These are phyloP conservation scores for Apostasia ramifera DNA, from an alignment of 106 monocot species.

Conservation along the genomic window DNA sequence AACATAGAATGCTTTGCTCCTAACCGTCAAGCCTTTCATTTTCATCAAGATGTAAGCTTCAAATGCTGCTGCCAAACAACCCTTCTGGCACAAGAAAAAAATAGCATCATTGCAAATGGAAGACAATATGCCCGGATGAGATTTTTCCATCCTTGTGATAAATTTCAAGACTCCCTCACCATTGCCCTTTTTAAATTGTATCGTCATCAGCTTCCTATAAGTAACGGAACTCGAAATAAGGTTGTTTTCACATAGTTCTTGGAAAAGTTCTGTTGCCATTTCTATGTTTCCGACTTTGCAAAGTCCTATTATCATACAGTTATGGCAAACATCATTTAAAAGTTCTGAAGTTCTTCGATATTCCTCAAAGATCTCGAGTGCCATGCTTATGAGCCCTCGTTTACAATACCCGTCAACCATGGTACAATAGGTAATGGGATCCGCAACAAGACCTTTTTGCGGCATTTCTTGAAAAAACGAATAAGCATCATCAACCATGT, in stretches of 20 bases:
- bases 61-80: constrained; percentile 35
- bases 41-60: constrained; percentile 45
- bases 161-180: constrained; percentile 47
- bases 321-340: constrained; percentile 16
- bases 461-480: constrained; percentile 51
- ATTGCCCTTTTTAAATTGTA: constrained; percentile 31
- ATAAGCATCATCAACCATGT: constrained; percentile 51
- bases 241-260: constrained; percentile 35
- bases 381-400: constrained; percentile 28
- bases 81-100: constrained; percentile 43
- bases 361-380: constrained; percentile 38
- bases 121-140: constrained; percentile 31
- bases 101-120: constrained; percentile 54
- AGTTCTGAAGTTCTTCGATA: constrained; percentile 19
- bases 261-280: constrained; percentile 47
- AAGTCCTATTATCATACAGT: constrained; percentile 39
- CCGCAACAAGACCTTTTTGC: constrained; percentile 34
- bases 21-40: constrained; percentile 27
- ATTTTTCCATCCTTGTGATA: constrained; percentile 27
- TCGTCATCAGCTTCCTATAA: constrained; percentile 35
- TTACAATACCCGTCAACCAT: constrained; percentile 43
- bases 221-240: constrained; percentile 18
- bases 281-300: constrained; percentile 39
- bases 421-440: constrained; percentile 41
- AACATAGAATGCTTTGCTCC: constrained; percentile 43